Evolutionary conservation across 2,329 filamentous ascomycete genomes (phyloP).

Genomic region (Paradendryphiella salina): DNA sequence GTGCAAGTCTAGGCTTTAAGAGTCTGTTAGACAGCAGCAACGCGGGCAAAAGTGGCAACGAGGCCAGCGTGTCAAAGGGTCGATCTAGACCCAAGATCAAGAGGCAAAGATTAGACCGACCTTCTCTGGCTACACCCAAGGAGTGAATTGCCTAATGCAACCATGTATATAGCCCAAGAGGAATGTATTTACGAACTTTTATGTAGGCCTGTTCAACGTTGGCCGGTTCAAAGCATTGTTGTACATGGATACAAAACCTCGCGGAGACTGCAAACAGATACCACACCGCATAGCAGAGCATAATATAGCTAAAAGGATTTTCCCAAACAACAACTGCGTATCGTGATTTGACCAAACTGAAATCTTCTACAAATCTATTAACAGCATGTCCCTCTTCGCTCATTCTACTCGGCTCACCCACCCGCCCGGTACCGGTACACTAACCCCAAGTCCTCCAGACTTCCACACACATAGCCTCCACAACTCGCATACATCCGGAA

Average conservation of each 20-base stretch:
- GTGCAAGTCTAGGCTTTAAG: conserved; percentile 2
- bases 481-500: not conserved
- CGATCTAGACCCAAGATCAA: conserved; percentile 1
- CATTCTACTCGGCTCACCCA: not conserved
- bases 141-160: not conserved
- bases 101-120: conserved; percentile 1
- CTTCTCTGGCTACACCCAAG: not conserved
- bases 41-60: not conserved
- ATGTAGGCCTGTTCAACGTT: not conserved
- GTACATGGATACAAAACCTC: too few species aligned
- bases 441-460: too few species aligned
- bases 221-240: too few species aligned
- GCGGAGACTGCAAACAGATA: too few species aligned
- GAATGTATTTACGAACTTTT: not conserved
- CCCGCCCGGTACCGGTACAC: not conserved
- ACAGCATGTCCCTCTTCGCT: not conserved
- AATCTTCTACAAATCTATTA: not conserved
- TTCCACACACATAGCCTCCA: not conserved
- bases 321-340: not conserved
- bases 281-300: not conserved
- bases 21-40: conserved; percentile 2
- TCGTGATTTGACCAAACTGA: not conserved
- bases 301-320: not conserved
- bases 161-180: not conserved
- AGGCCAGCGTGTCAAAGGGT: not conserved